Evolutionary conservation across 345 rosid genomes (phyloP).

Genomic region (Linum usitatissimum): DNA sequence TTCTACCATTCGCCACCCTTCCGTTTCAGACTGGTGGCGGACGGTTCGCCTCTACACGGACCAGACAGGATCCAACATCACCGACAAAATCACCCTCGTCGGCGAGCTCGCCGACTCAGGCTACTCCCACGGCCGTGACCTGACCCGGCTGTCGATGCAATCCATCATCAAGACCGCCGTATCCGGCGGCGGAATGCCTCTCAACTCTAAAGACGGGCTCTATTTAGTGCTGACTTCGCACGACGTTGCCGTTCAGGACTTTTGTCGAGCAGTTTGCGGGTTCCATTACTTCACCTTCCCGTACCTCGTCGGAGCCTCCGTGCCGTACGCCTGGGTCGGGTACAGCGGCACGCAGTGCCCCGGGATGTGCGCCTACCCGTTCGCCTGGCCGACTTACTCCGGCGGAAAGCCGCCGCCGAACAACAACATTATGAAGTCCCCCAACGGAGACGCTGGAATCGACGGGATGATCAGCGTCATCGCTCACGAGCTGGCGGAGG

Average conservation of each 20-base stretch:
- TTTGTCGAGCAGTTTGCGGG: slow-evolving; percentile 55
- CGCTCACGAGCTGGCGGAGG: slow-evolving; percentile 58
- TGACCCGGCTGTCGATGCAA: slow-evolving; percentile 41
- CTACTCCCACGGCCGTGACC: slow-evolving; percentile 43
- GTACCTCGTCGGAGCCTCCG: slow-evolving; percentile 33
- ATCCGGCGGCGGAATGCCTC: slow-evolving; percentile 22
- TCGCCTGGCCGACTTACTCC: slow-evolving; percentile 37
- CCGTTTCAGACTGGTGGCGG: slow-evolving; percentile 58
- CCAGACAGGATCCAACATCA: slow-evolving; percentile 53
- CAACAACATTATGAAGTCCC: slow-evolving; percentile 31
- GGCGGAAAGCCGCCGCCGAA: slow-evolving; percentile 34
- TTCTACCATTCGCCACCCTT: slow-evolving; percentile 26
- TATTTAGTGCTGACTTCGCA: slow-evolving; percentile 41
- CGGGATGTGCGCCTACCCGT: slow-evolving; percentile 49
- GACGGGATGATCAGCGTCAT: slow-evolving; percentile 62
- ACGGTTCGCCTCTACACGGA: slow-evolving; percentile 47
- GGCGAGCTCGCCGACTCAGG: slow-evolving; percentile 33
- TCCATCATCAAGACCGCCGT: slow-evolving; percentile 37
- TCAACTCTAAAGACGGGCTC: slow-evolving; percentile 41
- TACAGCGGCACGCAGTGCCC: slow-evolving; percentile 50
- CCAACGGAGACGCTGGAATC: slow-evolving; percentile 45
- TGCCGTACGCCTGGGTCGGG: slow-evolving; percentile 60
- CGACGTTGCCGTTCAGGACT: slow-evolving; percentile 55
- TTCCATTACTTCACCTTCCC: slow-evolving; percentile 66
- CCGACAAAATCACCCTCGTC: slow-evolving; percentile 25